Conservation (phyloP, 805 yeast species). For the Candida sphagnicola region DNA sequence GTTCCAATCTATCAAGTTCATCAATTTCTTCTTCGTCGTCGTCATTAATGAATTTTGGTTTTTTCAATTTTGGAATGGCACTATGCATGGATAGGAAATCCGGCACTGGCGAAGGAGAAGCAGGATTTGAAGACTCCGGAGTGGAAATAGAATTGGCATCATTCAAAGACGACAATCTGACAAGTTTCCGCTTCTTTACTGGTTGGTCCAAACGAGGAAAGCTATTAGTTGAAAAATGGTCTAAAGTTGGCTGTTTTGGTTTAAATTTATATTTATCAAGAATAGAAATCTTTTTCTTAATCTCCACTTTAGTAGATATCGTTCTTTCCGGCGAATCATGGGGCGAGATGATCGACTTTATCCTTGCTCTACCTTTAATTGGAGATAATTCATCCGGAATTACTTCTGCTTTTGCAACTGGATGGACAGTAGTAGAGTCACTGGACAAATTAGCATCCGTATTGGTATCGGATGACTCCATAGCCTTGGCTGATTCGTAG, state of each 20-base stretch:
- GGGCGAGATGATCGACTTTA: slow-evolving; percentile 20
- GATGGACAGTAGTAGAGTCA: not conserved
- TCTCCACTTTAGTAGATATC: slow-evolving; percentile 35
- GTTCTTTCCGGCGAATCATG: slow-evolving; percentile 8
- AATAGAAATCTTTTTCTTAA: slow-evolving; percentile 35
- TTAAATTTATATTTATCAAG: slow-evolving; percentile 37
- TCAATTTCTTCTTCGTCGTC: slow-evolving; percentile 15
- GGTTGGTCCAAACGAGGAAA: slow-evolving; percentile 10
- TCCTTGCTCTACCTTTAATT: slow-evolving; percentile 27
- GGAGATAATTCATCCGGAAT: slow-evolving; percentile 2
- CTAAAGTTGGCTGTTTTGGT: slow-evolving; percentile 29
- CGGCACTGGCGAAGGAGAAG: slow-evolving; percentile 4
- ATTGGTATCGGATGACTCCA: slow-evolving; percentile 5
- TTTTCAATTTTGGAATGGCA: slow-evolving; percentile 8
- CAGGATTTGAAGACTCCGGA: not conserved
- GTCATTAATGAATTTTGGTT: slow-evolving; percentile 13
- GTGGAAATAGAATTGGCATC: slow-evolving; percentile 6
- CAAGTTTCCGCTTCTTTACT: slow-evolving; percentile 30
- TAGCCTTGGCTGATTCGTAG: slow-evolving; percentile 11
- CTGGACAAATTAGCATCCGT: not conserved
- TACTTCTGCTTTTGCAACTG: slow-evolving; percentile 2
- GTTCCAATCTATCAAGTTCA: slow-evolving; percentile 38
- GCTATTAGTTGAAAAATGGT: slow-evolving; percentile 8
- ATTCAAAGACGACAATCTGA: slow-evolving; percentile 25
- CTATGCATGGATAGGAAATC: slow-evolving; percentile 5